Percentiles rank a stretch among this genome's conserved stretches.
Conservation (phyloP, 1,284 basidiomycete species). For the Apiotrichum gamsii region DNA sequence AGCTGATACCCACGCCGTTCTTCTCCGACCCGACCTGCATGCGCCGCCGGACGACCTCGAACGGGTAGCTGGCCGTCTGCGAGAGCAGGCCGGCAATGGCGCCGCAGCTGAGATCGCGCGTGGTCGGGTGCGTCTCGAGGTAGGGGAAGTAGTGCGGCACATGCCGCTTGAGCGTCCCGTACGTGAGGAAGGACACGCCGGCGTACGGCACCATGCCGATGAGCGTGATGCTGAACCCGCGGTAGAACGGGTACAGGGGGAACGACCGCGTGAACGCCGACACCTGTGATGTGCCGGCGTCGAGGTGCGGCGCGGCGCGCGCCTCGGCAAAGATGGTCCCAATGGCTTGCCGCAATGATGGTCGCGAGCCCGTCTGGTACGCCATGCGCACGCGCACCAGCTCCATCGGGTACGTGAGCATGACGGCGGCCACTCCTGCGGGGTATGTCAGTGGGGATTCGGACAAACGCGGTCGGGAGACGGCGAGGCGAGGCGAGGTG, state of each 20-base stretch:
- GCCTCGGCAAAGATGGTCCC: slow-evolving; percentile 66
- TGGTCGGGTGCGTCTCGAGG: slow-evolving; percentile 44
- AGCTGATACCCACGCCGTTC: slow-evolving; percentile 56
- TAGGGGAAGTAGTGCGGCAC: slow-evolving; percentile 48
- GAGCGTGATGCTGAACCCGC: slow-evolving; percentile 89
- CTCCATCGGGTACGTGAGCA: slow-evolving; percentile 91
- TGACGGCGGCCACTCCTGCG: slow-evolving; percentile 76
- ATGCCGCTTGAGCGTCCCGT: slow-evolving; percentile 71
- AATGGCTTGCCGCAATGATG: slow-evolving; percentile 60
- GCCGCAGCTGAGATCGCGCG: slow-evolving; percentile 65
- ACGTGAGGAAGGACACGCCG: slow-evolving; percentile 89
- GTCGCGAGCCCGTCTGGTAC: slow-evolving; percentile 65
- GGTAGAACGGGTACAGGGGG: slow-evolving; percentile 60
- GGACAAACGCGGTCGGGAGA: too few species aligned
- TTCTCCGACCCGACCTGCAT: slow-evolving; percentile 91
- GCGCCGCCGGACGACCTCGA: slow-evolving; percentile 85
- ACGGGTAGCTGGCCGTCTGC: slow-evolving; percentile 91
- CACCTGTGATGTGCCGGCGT: slow-evolving; percentile 3
- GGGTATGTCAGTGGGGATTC: too few species aligned
- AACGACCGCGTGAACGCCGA: slow-evolving; percentile 46
- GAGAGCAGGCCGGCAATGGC: slow-evolving; percentile 83
- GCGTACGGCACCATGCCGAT: slow-evolving; percentile 94
- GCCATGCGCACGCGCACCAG: slow-evolving; percentile 93
- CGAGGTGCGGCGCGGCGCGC: slow-evolving; percentile 7
- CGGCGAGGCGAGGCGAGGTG: too few species aligned